Evolutionary conservation across 768 basidiomycete species (phyloP).

Genomic region (Mrakia gelida): DNA sequence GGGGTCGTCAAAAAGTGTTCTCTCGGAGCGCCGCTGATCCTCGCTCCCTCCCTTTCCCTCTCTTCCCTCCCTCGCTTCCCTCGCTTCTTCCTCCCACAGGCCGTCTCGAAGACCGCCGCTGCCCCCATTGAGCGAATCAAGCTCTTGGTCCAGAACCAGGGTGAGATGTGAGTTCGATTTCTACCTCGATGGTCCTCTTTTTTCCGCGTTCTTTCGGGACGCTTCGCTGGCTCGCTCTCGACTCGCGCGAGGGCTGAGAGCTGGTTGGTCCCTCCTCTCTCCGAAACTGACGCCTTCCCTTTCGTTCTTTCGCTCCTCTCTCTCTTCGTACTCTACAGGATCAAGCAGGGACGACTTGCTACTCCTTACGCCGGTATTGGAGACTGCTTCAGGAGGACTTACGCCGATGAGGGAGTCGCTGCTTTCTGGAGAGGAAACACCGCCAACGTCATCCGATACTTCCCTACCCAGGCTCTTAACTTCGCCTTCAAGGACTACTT

Average conservation of each 20-base stretch:
- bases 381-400: slow-evolving; percentile 89
- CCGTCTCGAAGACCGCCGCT: slow-evolving; percentile 97
- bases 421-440: slow-evolving; percentile 99
- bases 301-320: slow-evolving; percentile 17
- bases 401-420: slow-evolving; percentile 88
- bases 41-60: background rate
- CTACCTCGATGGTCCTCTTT: background rate
- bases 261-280: background rate
- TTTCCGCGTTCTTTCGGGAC: no score
- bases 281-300: background rate
- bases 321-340: slow-evolving; percentile 52
- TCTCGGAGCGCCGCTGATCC: slow-evolving; percentile 11
- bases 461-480: slow-evolving; percentile 94
- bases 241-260: no score
- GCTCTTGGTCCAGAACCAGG: slow-evolving; percentile 96
- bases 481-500: slow-evolving; percentile 98
- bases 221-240: no score
- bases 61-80: background rate
- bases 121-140: slow-evolving; percentile 99
- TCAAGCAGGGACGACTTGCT: slow-evolving; percentile 98
- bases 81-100: slow-evolving; percentile 41
- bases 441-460: slow-evolving; percentile 99
- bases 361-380: slow-evolving; percentile 92
- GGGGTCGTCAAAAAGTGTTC: background rate
- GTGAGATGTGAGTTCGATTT: slow-evolving; percentile 68